Evolutionary conservation across 2,329 filamentous ascomycete species (phyloP).

Genomic region (Ophiostoma novo-ulmi): DNA sequence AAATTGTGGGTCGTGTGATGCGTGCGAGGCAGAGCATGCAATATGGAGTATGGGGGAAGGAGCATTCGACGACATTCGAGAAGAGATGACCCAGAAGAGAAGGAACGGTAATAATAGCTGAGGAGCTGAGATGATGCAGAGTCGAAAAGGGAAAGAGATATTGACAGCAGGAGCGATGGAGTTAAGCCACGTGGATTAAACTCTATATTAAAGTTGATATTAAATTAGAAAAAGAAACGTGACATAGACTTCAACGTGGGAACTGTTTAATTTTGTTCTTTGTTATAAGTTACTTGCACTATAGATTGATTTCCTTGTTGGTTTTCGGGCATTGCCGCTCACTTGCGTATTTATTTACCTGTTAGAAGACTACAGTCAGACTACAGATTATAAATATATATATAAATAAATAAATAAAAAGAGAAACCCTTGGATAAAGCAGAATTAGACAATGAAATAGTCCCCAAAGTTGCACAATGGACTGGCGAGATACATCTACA

Average conservation of each 20-base stretch:
- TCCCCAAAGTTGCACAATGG: too few species aligned
- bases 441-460: too few species aligned
- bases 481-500: slow-evolving; percentile 13
- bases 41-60: not conserved
- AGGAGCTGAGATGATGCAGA: not conserved
- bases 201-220: not conserved
- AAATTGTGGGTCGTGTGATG: not conserved
- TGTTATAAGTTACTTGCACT: not conserved
- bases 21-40: not conserved
- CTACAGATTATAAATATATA: not conserved
- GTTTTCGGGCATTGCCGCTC: not conserved
- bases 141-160: not conserved
- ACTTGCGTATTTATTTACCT: not conserved
- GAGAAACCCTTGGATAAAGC: not conserved
- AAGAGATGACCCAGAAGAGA: not conserved
- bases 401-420: not conserved
- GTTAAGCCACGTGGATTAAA: not conserved
- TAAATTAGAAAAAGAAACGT: not conserved
- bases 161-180: not conserved
- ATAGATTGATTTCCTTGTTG: not conserved
- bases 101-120: too few species aligned
- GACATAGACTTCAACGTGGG: not conserved
- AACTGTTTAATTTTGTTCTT: not conserved
- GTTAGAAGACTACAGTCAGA: not conserved
- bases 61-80: slow-evolving; percentile 14